phyloP scores from a whole-genome alignment of 2,329 filamentous ascomycete species.

The Botrytis fabae region DNA sequence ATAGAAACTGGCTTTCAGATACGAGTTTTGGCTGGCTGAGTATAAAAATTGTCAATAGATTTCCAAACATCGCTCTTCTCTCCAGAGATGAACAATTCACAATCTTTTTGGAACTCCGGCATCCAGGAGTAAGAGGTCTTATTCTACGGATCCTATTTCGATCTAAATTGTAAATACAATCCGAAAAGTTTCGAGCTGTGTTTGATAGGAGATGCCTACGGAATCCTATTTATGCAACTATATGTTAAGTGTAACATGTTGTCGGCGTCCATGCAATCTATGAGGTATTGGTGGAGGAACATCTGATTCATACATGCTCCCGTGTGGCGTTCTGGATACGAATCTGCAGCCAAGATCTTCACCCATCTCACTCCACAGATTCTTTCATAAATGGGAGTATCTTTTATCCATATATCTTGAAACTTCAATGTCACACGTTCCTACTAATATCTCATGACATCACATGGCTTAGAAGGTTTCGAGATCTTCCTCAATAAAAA shows the following conservation, averaged over 20 bases:
- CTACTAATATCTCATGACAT: background rate
- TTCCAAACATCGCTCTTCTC: background rate
- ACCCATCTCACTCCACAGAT: background rate
- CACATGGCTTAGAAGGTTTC: background rate
- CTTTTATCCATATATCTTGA: background rate
- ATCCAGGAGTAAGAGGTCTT: conserved; percentile 28
- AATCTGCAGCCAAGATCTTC: conserved; percentile 9
- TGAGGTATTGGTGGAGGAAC: background rate
- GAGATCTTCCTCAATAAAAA: background rate
- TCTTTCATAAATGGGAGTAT: background rate
- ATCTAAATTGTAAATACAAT: conserved; percentile 15
- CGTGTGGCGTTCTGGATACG: background rate
- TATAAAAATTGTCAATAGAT: background rate
- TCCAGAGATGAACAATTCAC: conserved; percentile 7
- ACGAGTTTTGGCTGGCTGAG: background rate
- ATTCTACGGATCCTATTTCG: conserved; percentile 31
- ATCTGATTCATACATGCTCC: background rate
- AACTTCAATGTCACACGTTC: background rate
- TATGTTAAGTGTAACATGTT: background rate
- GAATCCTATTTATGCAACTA: background rate
- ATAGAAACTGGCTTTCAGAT: conserved; percentile 55
- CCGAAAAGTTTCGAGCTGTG: conserved; percentile 18
- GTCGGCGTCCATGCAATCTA: background rate
- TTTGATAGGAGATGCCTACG: background rate
- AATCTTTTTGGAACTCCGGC: conserved; percentile 32